These are phyloP conservation scores for Fusarium pseudograminearum DNA, from an alignment of 2,329 filamentous ascomycete species.

Conservation along the genomic window DNA sequence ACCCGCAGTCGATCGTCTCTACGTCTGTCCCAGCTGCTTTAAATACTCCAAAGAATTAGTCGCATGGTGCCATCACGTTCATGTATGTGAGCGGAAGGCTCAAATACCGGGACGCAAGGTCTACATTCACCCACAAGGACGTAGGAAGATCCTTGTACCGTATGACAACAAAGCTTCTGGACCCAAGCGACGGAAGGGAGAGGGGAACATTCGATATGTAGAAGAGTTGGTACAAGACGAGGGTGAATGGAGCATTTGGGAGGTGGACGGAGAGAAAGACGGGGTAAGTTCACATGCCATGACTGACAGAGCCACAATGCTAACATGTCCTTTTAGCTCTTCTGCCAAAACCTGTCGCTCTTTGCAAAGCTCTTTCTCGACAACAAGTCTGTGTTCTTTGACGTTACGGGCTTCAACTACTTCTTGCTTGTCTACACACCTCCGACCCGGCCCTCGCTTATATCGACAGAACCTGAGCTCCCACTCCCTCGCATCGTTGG, in stretches of 20 bases:
- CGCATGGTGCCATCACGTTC: constrained; percentile 69
- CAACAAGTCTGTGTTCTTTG: constrained; percentile 98
- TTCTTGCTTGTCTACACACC: constrained; percentile 86
- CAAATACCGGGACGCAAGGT: constrained; percentile 76
- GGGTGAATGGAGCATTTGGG: constrained; percentile 87
- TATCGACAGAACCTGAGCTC: constrained; percentile 47
- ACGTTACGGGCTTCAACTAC: constrained; percentile 93
- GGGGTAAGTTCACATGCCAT: constrained; percentile 63
- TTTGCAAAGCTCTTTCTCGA: constrained; percentile 98
- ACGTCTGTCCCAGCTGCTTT: constrained; percentile 94
- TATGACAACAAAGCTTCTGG: constrained; percentile 50
- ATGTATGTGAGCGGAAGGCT: constrained; percentile 65
- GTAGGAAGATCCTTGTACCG: constrained; percentile 55
- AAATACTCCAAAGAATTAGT: constrained; percentile 81
- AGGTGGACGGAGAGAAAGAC: constrained; percentile 90
- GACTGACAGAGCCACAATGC: background rate
- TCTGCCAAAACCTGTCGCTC: constrained; percentile 93
- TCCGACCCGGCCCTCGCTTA: constrained; percentile 40
- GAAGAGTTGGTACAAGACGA: constrained; percentile 66
- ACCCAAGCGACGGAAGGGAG: constrained; percentile 55
- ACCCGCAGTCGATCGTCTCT: constrained; percentile 74
- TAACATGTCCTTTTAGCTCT: constrained; percentile 66
- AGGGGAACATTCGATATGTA: constrained; percentile 53
- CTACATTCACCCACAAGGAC: constrained; percentile 71
- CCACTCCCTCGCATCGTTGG: constrained; percentile 72